Conservation (phyloP, 2,329 filamentous ascomycete species). For the Colletotrichum cordylinicola region DNA sequence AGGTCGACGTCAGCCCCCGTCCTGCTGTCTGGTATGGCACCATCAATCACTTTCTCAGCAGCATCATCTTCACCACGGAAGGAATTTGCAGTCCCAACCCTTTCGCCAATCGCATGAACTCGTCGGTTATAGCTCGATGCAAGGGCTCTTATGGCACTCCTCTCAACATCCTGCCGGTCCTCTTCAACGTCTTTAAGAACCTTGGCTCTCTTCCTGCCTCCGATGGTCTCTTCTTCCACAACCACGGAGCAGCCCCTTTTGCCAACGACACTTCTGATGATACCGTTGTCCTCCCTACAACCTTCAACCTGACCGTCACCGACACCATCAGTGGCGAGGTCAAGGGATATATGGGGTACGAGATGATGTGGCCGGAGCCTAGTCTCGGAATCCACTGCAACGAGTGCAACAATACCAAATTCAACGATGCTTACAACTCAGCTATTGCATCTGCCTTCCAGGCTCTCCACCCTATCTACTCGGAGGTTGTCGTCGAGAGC, state of each 20-base stretch:
- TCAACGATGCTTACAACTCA: slow-evolving; percentile 9
- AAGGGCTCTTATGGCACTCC: slow-evolving; percentile 5
- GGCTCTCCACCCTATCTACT: slow-evolving; percentile 17
- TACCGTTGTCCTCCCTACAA: slow-evolving; percentile 9
- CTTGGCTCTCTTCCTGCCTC: slow-evolving; percentile 12
- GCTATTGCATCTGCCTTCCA: slow-evolving; percentile 18
- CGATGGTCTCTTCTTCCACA: slow-evolving; percentile 5
- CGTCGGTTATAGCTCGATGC: slow-evolving; percentile 16
- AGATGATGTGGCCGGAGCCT: background rate
- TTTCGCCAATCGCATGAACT: slow-evolving; percentile 15
- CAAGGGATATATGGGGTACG: slow-evolving; percentile 19
- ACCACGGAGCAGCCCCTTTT: background rate
- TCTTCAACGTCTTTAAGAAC: slow-evolving; percentile 21
- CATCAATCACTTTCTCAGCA: slow-evolving; percentile 11
- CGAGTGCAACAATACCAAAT: slow-evolving; percentile 18
- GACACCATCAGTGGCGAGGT: slow-evolving; percentile 5
- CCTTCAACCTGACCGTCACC: slow-evolving; percentile 11
- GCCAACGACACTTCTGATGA: slow-evolving; percentile 20
- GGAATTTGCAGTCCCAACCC: slow-evolving; percentile 17
- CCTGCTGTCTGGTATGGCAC: slow-evolving; percentile 17
- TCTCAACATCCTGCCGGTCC: slow-evolving; percentile 14
- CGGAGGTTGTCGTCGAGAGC: slow-evolving; percentile 18
- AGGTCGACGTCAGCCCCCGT: slow-evolving; percentile 7
- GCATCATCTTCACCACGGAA: slow-evolving; percentile 4
- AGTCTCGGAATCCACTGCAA: slow-evolving; percentile 9